Conservation (phyloP, 176 grass and related monocot species). For the Oryza glaberrima region DNA sequence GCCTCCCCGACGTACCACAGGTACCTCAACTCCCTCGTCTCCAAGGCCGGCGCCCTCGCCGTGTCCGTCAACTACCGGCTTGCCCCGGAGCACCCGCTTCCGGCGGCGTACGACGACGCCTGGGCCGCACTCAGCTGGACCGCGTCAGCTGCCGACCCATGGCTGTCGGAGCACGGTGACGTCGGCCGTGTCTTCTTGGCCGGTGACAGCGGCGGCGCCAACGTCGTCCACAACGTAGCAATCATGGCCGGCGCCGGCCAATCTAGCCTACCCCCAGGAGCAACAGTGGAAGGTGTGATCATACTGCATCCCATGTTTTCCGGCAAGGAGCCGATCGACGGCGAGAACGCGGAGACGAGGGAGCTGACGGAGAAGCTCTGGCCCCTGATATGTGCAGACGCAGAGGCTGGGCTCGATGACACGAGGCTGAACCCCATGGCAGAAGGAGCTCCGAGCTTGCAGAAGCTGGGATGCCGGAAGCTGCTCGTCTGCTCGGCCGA, state of each 20-base stretch:
- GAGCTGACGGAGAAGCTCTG: constrained; percentile 30
- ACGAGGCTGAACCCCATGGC: constrained; percentile 61
- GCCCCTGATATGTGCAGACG: constrained; percentile 36
- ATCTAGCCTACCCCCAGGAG: not conserved
- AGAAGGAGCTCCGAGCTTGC: constrained; percentile 44
- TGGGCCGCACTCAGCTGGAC: constrained; percentile 52
- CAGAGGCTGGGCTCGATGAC: constrained; percentile 50
- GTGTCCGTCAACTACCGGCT: constrained; percentile 71
- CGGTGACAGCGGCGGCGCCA: constrained; percentile 57
- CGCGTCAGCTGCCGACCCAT: constrained; percentile 37
- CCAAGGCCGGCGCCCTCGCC: constrained; percentile 42
- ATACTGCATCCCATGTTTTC: constrained; percentile 60
- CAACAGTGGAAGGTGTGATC: constrained; percentile 38
- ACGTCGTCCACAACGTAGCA: constrained; percentile 51
- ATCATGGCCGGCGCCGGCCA: constrained; percentile 18
- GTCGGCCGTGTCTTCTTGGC: constrained; percentile 42
- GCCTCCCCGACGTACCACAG: constrained; percentile 31
- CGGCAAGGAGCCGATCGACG: not conserved
- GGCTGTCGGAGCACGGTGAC: constrained; percentile 53
- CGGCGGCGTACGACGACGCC: constrained; percentile 58
- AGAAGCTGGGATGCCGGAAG: constrained; percentile 48
- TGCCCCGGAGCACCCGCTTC: constrained; percentile 63
- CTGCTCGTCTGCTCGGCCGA: constrained; percentile 52
- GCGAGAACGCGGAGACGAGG: constrained; percentile 34
- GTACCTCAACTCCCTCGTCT: constrained; percentile 43